These are phyloP conservation scores for Serendipita sp. DNA, from an alignment of 768 basidiomycete genomes.

Conservation along the genomic window DNA sequence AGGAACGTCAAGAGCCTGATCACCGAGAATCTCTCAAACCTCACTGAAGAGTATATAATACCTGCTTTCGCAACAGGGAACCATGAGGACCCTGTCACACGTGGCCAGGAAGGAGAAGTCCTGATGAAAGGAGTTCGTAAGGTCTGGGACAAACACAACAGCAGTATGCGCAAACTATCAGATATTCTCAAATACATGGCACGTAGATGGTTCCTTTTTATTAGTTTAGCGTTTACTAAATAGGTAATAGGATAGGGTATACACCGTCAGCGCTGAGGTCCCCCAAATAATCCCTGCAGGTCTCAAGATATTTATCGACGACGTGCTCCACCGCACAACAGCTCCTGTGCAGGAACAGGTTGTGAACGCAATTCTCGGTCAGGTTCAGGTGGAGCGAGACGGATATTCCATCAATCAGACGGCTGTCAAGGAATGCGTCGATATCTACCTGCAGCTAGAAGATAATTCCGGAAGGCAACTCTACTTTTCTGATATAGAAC, in stretches of 20 bases:
- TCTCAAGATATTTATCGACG: conserved; percentile 61
- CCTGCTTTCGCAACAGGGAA: conserved; percentile 70
- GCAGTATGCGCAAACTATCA: conserved; percentile 72
- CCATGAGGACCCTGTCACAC: conserved; percentile 49
- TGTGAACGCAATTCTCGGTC: conserved; percentile 61
- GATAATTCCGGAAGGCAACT: conserved; percentile 34
- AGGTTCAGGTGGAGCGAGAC: conserved; percentile 82
- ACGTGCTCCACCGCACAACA: conserved; percentile 40
- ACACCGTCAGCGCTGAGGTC: conserved; percentile 55
- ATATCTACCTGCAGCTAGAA: conserved; percentile 58
- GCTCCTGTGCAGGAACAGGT: conserved; percentile 73
- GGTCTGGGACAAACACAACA: conserved; percentile 89
- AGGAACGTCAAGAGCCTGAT: conserved; percentile 68
- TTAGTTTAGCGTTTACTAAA: neutral
- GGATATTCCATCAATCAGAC: conserved; percentile 85
- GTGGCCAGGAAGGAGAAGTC: conserved; percentile 67
- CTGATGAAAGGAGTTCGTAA: conserved; percentile 66
- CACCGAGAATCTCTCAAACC: conserved; percentile 60
- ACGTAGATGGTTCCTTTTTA: conserved; percentile 14
- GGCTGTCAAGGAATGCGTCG: conserved; percentile 73
- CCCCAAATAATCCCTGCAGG: conserved; percentile 74
- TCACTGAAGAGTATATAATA: conserved; percentile 59
- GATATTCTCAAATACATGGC: conserved; percentile 97
- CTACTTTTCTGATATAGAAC: conserved; percentile 76
- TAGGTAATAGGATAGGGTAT: conserved; percentile 64